Percentiles rank a stretch among this genome's conserved stretches.
These are phyloP conservation scores for Chrysanthemum seticuspe DNA, from an alignment of 129 eudicot species.

Conservation along the genomic window DNA sequence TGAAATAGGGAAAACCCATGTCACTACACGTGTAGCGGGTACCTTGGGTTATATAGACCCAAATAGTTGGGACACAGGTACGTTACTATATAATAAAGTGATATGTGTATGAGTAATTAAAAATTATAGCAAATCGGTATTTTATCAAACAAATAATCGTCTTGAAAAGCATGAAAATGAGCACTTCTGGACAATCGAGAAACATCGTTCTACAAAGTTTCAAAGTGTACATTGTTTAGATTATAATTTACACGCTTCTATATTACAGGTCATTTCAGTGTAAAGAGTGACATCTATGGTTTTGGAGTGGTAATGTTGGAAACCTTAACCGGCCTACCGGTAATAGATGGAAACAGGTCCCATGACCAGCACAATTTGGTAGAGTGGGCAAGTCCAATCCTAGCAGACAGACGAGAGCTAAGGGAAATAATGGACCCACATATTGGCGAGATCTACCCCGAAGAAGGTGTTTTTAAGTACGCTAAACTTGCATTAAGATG, in stretches of 20 bases:
- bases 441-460: slow-evolving; percentile 9
- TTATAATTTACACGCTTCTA: too few species aligned
- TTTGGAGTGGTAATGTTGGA: slow-evolving; percentile 45
- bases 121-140: too few species aligned
- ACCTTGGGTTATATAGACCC: slow-evolving; percentile 2
- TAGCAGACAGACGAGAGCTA: slow-evolving; percentile 1
- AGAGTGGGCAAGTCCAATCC: slow-evolving; percentile 9
- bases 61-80: neutral
- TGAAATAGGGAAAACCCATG: neutral
- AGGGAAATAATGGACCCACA: slow-evolving; percentile 27
- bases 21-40: neutral
- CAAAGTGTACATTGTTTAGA: too few species aligned
- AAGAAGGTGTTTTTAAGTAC: neutral
- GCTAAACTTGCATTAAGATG: slow-evolving; percentile 23
- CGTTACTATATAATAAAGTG: neutral
- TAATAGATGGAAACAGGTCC: neutral
- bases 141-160: too few species aligned
- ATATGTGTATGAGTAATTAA: too few species aligned
- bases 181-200: too few species aligned
- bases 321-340: slow-evolving; percentile 27
- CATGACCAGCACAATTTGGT: neutral
- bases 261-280: slow-evolving; percentile 25
- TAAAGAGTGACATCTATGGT: slow-evolving; percentile 35
- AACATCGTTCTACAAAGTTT: too few species aligned
- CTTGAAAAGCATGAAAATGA: too few species aligned